Conservation (phyloP, 1,284 basidiomycete genomes). For the Sphagnurus paluster region DNA sequence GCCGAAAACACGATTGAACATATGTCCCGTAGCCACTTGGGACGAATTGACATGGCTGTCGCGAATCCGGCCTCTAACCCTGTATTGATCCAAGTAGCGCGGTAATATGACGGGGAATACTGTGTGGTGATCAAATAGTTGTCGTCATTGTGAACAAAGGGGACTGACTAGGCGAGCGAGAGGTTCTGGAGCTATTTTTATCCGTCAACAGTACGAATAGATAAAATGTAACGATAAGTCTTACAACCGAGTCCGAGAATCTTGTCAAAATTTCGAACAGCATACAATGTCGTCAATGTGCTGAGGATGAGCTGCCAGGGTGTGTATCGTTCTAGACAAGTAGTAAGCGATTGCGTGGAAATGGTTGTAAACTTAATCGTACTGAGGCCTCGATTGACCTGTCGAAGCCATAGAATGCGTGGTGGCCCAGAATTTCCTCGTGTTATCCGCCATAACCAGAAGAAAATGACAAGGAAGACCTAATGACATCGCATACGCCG, state of each 20-base stretch:
- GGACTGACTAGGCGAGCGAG: conserved; percentile 77
- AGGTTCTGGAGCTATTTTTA: conserved; percentile 82
- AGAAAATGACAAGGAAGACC: conserved; percentile 86
- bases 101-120: conserved; percentile 93
- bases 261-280: conserved; percentile 84
- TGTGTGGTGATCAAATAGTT: conserved; percentile 29
- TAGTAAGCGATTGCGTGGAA: conserved; percentile 1
- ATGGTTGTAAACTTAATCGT: conserved; percentile 26
- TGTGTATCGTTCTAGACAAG: conserved; percentile 72
- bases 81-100: conserved; percentile 94
- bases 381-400: conserved; percentile 63
- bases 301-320: conserved; percentile 94
- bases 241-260: conserved; percentile 81
- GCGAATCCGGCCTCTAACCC: conserved; percentile 98
- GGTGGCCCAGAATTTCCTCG: conserved; percentile 71
- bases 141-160: background rate
- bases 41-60: conserved; percentile 90
- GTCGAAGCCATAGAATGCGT: conserved; percentile 60
- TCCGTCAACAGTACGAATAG: background rate
- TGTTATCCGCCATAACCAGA: conserved; percentile 84
- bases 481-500: conserved; percentile 29
- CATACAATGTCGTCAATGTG: conserved; percentile 84
- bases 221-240: conserved; percentile 28
- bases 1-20: conserved; percentile 81
- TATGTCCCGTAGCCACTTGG: conserved; percentile 89